Percentiles rank a stretch among this genome's conserved stretches.
Evolutionary conservation across 2,329 filamentous ascomycete species (phyloP).

Genomic region (Apiospora saccharicola): DNA sequence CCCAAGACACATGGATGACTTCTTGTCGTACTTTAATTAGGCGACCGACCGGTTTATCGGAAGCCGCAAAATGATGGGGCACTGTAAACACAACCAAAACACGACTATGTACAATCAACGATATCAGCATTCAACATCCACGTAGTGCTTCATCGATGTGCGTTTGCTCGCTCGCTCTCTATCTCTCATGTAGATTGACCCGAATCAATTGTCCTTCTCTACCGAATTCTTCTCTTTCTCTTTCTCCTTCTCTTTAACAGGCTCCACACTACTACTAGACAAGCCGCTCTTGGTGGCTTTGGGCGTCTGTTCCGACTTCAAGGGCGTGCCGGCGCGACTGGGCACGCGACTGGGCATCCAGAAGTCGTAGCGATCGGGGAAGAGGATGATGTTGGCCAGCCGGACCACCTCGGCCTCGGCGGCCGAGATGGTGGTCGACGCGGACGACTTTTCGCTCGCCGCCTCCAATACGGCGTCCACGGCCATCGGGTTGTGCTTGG

Average conservation of each 20-base stretch:
- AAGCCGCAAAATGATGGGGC: neutral
- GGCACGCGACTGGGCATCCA: constrained; percentile 50
- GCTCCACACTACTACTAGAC: neutral
- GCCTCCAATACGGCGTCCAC: constrained; percentile 26
- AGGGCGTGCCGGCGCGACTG: constrained; percentile 13
- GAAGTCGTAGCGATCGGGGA: constrained; percentile 60
- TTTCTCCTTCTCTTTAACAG: neutral
- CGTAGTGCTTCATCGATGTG: neutral
- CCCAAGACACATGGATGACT: neutral
- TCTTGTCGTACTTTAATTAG: constrained; percentile 7
- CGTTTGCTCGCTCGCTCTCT: neutral
- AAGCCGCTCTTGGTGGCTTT: neutral
- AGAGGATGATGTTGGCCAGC: constrained; percentile 64
- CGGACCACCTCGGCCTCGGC: constrained; percentile 61
- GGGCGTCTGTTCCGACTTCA: neutral
- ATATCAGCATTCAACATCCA: neutral
- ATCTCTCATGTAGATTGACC: neutral
- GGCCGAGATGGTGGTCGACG: constrained; percentile 40
- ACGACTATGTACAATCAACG: neutral
- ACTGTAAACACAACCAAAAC: neutral
- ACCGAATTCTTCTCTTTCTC: neutral
- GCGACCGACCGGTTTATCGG: neutral
- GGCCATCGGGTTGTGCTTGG: constrained; percentile 30
- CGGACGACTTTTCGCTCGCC: constrained; percentile 37
- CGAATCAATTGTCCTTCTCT: neutral